A percentile compares a stretch with the other conserved stretches of the same genome.
These are phyloP conservation scores for Biscutella auriculata DNA, from an alignment of 441 rosid genomes.

Conservation along the genomic window DNA sequence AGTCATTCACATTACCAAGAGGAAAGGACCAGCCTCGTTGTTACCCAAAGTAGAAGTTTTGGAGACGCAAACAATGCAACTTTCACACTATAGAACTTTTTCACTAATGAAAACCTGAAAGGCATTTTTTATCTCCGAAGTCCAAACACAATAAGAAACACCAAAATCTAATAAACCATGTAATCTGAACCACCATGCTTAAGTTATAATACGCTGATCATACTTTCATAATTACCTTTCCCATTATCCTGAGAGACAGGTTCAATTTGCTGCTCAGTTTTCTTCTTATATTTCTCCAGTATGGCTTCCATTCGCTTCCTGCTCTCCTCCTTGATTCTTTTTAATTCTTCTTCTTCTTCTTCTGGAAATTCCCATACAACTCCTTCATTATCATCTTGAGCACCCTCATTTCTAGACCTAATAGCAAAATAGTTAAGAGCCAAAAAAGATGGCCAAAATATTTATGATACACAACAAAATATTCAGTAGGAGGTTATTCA, in stretches of 20 bases:
- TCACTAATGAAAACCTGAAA: neutral
- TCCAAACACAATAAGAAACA: neutral
- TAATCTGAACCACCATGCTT: too few relatives aligned
- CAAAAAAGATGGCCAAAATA: neutral
- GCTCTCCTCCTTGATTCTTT: conserved; percentile 84
- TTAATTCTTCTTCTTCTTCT: conserved; percentile 77
- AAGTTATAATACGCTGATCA: too few relatives aligned
- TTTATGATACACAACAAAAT: neutral
- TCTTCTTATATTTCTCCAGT: conserved; percentile 57
- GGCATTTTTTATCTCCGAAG: too few relatives aligned
- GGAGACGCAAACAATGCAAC: neutral
- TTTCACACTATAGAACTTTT: neutral
- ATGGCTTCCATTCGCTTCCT: conserved; percentile 77
- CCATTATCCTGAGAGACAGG: conserved; percentile 21
- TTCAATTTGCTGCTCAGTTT: conserved; percentile 39
- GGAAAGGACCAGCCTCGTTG: neutral
- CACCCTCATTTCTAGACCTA: conserved; percentile 42
- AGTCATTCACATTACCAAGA: neutral
- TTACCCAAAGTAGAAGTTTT: neutral
- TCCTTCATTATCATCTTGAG: conserved; percentile 51
- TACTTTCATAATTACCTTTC: too few relatives aligned
- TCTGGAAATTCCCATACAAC: conserved; percentile 48
- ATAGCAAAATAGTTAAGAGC: neutral
- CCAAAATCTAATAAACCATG: neutral
- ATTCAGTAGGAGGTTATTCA: neutral